Evolutionary conservation across 2,329 filamentous ascomycete genomes (phyloP).

Genomic region (Neonectria ditissima): DNA sequence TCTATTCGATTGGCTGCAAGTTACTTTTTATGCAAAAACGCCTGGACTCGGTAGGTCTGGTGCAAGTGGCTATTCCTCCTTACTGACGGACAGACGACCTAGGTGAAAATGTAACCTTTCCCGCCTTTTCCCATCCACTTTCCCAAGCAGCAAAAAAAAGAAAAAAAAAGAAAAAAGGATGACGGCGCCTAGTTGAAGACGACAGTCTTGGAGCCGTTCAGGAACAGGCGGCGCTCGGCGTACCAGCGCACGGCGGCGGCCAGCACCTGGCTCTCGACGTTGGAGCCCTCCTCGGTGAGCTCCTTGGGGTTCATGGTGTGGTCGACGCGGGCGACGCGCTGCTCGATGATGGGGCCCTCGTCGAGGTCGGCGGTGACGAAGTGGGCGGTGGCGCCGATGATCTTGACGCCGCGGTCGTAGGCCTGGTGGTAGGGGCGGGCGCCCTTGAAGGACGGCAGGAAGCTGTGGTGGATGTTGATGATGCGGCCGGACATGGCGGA

Average conservation of each 20-base stretch:
- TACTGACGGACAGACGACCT: background rate
- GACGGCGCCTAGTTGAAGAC: slow-evolving; percentile 72
- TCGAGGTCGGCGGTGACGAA: slow-evolving; percentile 88
- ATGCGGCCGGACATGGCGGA: slow-evolving; percentile 84
- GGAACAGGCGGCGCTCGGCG: slow-evolving; percentile 80
- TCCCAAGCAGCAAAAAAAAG: too few relatives aligned
- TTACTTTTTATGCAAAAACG: slow-evolving; percentile 5
- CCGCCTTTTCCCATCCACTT: background rate
- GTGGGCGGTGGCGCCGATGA: slow-evolving; percentile 87
- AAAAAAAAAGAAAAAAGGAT: too few relatives aligned
- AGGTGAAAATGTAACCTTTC: background rate
- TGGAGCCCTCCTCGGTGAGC: slow-evolving; percentile 82
- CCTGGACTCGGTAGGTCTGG: background rate
- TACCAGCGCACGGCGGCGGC: slow-evolving; percentile 88
- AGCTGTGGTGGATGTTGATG: slow-evolving; percentile 93
- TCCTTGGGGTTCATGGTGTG: slow-evolving; percentile 82
- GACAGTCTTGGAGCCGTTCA: slow-evolving; percentile 84
- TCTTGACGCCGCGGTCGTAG: slow-evolving; percentile 88
- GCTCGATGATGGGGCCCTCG: slow-evolving; percentile 90
- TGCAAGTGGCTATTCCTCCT: background rate
- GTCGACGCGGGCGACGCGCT: slow-evolving; percentile 81
- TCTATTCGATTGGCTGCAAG: slow-evolving; percentile 6
- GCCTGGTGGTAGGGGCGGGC: slow-evolving; percentile 91
- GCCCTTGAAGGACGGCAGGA: slow-evolving; percentile 89
- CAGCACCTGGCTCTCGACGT: slow-evolving; percentile 85